phyloP scores from a whole-genome alignment of 192 early-diverging fungal genomes.

The Umbelopsis sp. region DNA sequence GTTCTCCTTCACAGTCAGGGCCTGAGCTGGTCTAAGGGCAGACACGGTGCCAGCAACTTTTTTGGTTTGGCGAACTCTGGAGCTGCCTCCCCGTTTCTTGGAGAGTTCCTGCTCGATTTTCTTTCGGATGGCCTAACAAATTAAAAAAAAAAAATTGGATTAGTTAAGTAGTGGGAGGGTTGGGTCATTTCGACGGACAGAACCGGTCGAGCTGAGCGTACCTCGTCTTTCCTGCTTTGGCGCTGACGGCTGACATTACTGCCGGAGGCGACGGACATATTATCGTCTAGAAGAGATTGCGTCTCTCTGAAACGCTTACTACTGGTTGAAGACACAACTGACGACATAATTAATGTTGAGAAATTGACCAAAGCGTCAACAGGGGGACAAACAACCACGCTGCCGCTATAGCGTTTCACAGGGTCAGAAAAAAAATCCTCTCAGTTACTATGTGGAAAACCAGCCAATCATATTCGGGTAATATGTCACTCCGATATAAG shows the following conservation, averaged over 20 bases:
- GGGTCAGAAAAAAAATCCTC: not conserved
- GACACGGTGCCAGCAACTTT: conserved; percentile 57
- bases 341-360: conserved; percentile 15
- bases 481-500: not conserved
- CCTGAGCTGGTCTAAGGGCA: conserved; percentile 70
- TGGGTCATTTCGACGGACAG: not conserved
- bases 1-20: conserved; percentile 70
- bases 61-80: conserved; percentile 34
- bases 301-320: conserved; percentile 17
- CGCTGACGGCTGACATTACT: conserved; percentile 33
- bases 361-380: conserved; percentile 18
- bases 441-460: not conserved
- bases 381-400: conserved; percentile 9
- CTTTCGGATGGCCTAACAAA: conserved; percentile 67
- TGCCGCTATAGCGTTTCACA: not conserved
- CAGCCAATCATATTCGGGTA: not conserved
- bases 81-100: conserved; percentile 47
- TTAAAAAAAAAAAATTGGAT: not conserved
- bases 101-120: conserved; percentile 73
- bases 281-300: conserved; percentile 18
- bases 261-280: conserved; percentile 14
- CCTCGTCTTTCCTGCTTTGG: conserved; percentile 52
- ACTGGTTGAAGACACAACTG: conserved; percentile 18
- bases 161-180: not conserved
- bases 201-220: not conserved